Conservation (phyloP, 768 basidiomycete genomes). For the Nidularia pulvinata region DNA sequence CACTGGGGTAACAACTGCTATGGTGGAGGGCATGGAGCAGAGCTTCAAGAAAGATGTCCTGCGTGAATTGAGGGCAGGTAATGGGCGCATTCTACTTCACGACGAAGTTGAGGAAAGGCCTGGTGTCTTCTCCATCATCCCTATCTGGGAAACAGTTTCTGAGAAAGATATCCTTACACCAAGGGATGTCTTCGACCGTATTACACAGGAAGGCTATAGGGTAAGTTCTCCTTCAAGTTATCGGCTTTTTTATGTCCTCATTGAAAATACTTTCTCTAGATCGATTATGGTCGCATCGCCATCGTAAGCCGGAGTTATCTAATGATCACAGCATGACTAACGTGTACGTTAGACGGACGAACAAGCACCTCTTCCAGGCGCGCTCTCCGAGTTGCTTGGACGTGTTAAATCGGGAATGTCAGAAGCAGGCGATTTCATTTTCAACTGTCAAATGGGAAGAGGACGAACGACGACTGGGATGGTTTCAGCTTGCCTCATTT, state of each 20-base stretch:
- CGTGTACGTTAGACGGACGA: slow-evolving; percentile 79
- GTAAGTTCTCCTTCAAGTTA: slow-evolving; percentile 30
- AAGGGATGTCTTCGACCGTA: slow-evolving; percentile 75
- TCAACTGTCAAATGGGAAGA: slow-evolving; percentile 98
- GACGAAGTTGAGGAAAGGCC: slow-evolving; percentile 96
- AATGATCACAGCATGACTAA: too few relatives aligned
- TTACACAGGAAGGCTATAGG: slow-evolving; percentile 75
- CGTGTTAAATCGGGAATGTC: slow-evolving; percentile 62
- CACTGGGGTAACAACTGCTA: slow-evolving; percentile 88
- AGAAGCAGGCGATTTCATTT: slow-evolving; percentile 76
- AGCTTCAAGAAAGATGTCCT: slow-evolving; percentile 88
- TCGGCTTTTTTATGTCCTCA: neutral
- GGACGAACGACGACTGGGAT: slow-evolving; percentile 96
- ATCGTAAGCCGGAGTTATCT: slow-evolving; percentile 56
- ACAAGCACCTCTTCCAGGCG: slow-evolving; percentile 91
- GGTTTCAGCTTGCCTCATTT: slow-evolving; percentile 87
- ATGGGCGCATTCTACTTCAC: slow-evolving; percentile 86
- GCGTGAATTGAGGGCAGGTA: slow-evolving; percentile 67
- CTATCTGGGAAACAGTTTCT: slow-evolving; percentile 89
- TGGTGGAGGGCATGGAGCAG: slow-evolving; percentile 92
- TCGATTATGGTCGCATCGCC: slow-evolving; percentile 87
- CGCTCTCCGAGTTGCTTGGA: slow-evolving; percentile 76
- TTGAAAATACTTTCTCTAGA: slow-evolving; percentile 34
- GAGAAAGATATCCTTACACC: slow-evolving; percentile 89
- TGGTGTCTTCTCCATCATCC: slow-evolving; percentile 87